Percentiles rank a stretch among this genome's conserved stretches.
These are phyloP conservation scores for Phytopythium delawarense DNA, from an alignment of 352 stramenopile genomes.

Conservation along the genomic window DNA sequence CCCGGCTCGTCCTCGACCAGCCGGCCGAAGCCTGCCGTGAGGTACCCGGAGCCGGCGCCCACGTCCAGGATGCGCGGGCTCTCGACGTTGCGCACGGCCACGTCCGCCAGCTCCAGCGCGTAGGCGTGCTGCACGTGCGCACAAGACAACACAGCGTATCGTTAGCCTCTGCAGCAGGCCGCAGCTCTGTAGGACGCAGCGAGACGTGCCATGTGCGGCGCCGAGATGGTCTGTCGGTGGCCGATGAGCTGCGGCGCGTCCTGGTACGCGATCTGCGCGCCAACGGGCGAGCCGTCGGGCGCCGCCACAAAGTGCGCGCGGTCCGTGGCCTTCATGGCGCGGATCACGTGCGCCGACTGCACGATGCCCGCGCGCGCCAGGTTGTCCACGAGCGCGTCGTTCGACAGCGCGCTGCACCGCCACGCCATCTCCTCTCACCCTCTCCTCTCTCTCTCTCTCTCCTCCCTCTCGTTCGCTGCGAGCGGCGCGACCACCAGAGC, in stretches of 20 bases:
- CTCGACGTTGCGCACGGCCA: conserved; percentile 34
- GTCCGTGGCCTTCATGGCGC: conserved; percentile 78
- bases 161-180: neutral
- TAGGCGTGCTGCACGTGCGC: conserved; percentile 49
- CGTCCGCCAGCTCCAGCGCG: conserved; percentile 70
- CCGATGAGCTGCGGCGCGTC: conserved; percentile 83
- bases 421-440: conserved; percentile 40
- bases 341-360: conserved; percentile 49
- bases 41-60: conserved; percentile 93
- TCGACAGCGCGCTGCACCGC: conserved; percentile 62
- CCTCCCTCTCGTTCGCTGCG: neutral
- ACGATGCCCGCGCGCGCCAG: conserved; percentile 59
- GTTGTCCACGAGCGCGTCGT: conserved; percentile 74
- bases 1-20: conserved; percentile 43
- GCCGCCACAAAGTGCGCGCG: conserved; percentile 55
- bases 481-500: neutral
- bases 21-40: conserved; percentile 91
- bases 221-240: conserved; percentile 85
- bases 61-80: conserved; percentile 90
- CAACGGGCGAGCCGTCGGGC: conserved; percentile 7
- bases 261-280: conserved; percentile 56
- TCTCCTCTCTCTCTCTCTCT: neutral
- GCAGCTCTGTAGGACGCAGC: no score
- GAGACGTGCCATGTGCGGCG: conserved; percentile 77
- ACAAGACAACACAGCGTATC: neutral